A percentile compares a stretch with the other conserved stretches of the same genome.
Conservation (phyloP, 2,329 filamentous ascomycete species). For the Geosmithia putterillii region DNA sequence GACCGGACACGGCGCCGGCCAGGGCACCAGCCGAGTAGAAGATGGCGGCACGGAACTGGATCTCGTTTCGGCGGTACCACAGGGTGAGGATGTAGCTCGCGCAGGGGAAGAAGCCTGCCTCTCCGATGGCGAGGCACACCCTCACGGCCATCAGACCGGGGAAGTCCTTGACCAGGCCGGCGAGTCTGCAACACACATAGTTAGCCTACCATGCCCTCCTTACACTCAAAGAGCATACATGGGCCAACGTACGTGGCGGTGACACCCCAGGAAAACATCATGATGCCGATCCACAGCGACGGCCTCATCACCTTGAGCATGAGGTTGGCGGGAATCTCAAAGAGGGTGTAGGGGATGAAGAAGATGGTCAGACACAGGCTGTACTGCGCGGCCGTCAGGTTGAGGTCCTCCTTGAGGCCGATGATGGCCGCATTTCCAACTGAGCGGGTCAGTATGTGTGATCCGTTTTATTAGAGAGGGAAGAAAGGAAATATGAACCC, state of each 20-base stretch:
- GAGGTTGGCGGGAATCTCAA: constrained; percentile 20
- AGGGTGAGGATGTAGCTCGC: constrained; percentile 3
- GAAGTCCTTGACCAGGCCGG: constrained; percentile 2
- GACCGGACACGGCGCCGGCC: constrained; percentile 11
- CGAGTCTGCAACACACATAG: neutral
- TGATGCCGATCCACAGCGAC: constrained; percentile 4
- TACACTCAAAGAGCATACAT: too few species aligned
- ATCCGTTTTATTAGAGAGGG: neutral
- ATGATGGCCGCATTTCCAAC: constrained; percentile 61
- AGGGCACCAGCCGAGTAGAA: constrained; percentile 13
- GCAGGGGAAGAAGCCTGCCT: constrained; percentile 5
- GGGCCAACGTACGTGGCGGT: neutral
- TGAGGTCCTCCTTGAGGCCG: constrained; percentile 60
- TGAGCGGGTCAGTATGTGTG: neutral
- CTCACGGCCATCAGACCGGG: neutral
- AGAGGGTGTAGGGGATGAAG: constrained; percentile 46
- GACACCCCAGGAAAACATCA: constrained; percentile 4
- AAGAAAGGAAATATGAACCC: neutral
- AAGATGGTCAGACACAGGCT: constrained; percentile 24
- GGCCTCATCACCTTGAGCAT: constrained; percentile 9
- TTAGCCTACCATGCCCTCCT: constrained; percentile 39
- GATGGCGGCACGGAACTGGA: constrained; percentile 10
- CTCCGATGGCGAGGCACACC: constrained; percentile 2
- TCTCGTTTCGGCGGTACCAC: constrained; percentile 2
- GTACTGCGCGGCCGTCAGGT: constrained; percentile 34